These are phyloP conservation scores for Abelmoschus esculentus DNA, from an alignment of 345 rosid species.

Conservation along the genomic window DNA sequence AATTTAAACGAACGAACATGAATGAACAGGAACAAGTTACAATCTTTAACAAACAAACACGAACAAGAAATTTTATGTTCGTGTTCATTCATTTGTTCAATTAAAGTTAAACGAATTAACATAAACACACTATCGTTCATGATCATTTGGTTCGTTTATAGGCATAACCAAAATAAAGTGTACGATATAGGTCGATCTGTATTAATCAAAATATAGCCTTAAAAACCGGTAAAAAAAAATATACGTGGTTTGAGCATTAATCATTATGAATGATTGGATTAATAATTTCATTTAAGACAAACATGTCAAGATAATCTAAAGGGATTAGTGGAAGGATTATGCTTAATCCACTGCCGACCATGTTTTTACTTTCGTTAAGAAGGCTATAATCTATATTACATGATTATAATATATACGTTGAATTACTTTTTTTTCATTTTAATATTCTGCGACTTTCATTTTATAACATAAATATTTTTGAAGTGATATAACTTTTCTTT, in stretches of 20 bases:
- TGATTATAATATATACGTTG: not conserved
- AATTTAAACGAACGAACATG: too few relatives aligned
- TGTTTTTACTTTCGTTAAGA: not conserved
- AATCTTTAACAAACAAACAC: too few relatives aligned
- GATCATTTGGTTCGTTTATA: too few relatives aligned
- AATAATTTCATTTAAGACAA: not conserved
- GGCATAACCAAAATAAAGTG: too few relatives aligned
- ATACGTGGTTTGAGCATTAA: not conserved
- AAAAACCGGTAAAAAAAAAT: too few relatives aligned
- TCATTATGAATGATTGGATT: not conserved
- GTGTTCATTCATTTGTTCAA: too few relatives aligned
- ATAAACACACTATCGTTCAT: too few relatives aligned
- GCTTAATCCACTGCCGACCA: not conserved
- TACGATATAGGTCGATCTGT: too few relatives aligned
- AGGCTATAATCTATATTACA: not conserved
- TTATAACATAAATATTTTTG: not conserved
- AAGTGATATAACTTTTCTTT: not conserved
- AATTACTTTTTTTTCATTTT: not conserved
- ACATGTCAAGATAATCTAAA: not conserved
- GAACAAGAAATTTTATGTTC: too few relatives aligned
- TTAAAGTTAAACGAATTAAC: too few relatives aligned
- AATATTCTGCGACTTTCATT: not conserved
- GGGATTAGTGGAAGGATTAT: constrained; percentile 3
- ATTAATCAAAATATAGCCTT: too few relatives aligned
- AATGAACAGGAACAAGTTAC: too few relatives aligned